Percentiles rank a stretch among this genome's conserved stretches.
phyloP scores from a whole-genome alignment of 2,329 filamentous ascomycete genomes.

The Phyllosticta capitalensis region DNA sequence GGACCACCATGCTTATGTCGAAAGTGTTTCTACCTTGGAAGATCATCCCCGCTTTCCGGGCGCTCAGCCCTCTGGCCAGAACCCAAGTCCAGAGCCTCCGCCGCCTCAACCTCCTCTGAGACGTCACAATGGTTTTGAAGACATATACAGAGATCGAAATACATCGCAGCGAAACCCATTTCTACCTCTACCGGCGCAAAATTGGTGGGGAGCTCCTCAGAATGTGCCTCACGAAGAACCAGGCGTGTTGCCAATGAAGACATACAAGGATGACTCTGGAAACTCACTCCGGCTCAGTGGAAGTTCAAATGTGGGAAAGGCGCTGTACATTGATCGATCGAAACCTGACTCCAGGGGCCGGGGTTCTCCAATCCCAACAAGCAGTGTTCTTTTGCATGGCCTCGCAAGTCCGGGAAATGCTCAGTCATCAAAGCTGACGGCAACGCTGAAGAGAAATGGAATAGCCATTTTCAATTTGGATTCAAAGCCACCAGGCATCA shows the following conservation, averaged over 20 bases:
- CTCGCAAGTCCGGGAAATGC: background rate
- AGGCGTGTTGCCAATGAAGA: background rate
- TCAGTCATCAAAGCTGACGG: background rate
- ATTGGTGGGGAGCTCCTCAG: background rate
- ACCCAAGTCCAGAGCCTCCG: too few species aligned
- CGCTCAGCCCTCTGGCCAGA: too few species aligned
- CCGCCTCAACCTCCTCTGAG: too few species aligned
- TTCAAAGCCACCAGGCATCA: background rate
- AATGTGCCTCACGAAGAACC: background rate
- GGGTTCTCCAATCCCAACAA: background rate
- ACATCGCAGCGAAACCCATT: too few species aligned
- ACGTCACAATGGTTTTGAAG: too few species aligned
- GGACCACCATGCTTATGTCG: background rate
- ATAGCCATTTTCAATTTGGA: background rate
- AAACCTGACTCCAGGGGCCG: background rate
- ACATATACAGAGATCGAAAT: too few species aligned
- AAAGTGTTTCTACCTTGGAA: too few species aligned
- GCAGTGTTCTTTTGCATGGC: background rate
- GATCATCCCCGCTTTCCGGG: too few species aligned
- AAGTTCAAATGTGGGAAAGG: background rate
- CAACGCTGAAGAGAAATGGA: background rate
- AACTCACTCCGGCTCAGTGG: background rate
- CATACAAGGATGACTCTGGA: background rate
- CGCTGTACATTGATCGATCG: background rate
- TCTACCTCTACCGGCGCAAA: background rate